phyloP scores from a whole-genome alignment of 495 filamentous ascomycete species.

The Podospora conica region DNA sequence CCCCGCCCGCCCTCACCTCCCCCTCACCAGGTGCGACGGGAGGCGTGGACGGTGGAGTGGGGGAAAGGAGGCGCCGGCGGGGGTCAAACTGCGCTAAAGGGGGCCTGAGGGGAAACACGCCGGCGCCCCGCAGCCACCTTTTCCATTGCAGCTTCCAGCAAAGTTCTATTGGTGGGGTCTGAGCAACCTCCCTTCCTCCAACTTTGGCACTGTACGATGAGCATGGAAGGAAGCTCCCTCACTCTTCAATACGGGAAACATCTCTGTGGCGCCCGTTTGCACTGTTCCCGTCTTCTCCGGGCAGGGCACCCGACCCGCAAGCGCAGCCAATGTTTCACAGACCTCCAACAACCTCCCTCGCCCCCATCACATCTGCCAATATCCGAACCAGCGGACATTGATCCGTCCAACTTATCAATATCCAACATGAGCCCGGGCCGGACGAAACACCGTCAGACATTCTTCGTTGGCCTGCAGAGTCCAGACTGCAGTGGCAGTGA shows the following conservation, averaged over 20 bases:
- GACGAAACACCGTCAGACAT: neutral
- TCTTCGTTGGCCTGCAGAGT: neutral
- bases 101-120: neutral
- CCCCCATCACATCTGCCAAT: neutral
- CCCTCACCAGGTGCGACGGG: neutral
- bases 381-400: neutral
- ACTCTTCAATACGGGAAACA: neutral
- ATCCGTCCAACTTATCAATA: neutral
- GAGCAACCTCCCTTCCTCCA: neutral
- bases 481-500: neutral
- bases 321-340: neutral
- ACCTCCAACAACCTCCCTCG: neutral
- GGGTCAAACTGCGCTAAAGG: neutral
- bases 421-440: neutral
- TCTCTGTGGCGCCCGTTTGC: neutral
- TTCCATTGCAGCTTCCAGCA: neutral
- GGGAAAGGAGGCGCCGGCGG: neutral
- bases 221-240: neutral
- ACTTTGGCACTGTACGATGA: neutral
- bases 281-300: neutral
- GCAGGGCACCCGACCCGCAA: neutral
- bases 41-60: neutral
- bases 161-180: neutral
- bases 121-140: neutral
- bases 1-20: neutral